Conservation (phyloP, 768 basidiomycete species). For the Thelephora aurantiotincta region DNA sequence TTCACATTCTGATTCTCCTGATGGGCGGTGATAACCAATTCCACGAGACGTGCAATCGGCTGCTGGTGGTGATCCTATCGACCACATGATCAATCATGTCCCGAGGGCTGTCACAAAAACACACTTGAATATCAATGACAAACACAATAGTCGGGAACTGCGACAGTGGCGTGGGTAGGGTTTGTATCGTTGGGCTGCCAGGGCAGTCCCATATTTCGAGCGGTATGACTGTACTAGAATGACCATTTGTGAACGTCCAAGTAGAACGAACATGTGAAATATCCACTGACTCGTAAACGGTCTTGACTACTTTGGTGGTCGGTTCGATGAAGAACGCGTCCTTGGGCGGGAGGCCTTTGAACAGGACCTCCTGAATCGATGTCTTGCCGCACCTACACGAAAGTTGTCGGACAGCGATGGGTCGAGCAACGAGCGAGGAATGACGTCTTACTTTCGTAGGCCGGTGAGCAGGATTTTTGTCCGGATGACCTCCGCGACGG, state of each 20-base stretch:
- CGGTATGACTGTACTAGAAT: slow-evolving; percentile 69
- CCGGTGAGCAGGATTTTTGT: slow-evolving; percentile 67
- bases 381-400: slow-evolving; percentile 74
- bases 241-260: slow-evolving; percentile 1
- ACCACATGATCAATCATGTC: slow-evolving; percentile 2
- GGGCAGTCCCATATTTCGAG: slow-evolving; percentile 96
- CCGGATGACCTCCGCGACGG: slow-evolving; percentile 18
- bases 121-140: slow-evolving; percentile 87
- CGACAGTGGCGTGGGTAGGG: slow-evolving; percentile 60
- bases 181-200: slow-evolving; percentile 66
- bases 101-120: slow-evolving; percentile 12
- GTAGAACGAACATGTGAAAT: background rate
- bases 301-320: slow-evolving; percentile 63
- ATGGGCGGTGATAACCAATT: slow-evolving; percentile 68
- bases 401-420: slow-evolving; percentile 1
- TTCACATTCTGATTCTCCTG: slow-evolving; percentile 62
- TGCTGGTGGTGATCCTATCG: slow-evolving; percentile 70
- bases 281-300: slow-evolving; percentile 62
- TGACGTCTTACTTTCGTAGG: slow-evolving; percentile 39
- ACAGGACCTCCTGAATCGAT: slow-evolving; percentile 83
- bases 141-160: slow-evolving; percentile 81
- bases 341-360: slow-evolving; percentile 69
- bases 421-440: background rate
- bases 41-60: slow-evolving; percentile 68
- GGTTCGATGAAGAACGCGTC: slow-evolving; percentile 86